A percentile compares a stretch with the other conserved stretches of the same genome.
Evolutionary conservation across 2,329 filamentous ascomycete genomes (phyloP).

Genomic region (Acrodontium crateriforme): DNA sequence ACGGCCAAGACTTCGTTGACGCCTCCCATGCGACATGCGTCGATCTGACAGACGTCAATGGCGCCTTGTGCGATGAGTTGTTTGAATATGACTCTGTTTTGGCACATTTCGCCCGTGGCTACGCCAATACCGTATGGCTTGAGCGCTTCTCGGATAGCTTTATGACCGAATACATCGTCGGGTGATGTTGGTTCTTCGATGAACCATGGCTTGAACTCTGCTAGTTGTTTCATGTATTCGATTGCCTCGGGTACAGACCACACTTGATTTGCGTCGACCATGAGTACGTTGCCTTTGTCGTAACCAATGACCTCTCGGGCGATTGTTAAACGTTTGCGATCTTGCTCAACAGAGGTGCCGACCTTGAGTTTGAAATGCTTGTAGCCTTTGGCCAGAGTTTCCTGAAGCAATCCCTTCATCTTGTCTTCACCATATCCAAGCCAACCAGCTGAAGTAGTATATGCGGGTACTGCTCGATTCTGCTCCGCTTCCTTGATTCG

Average conservation of each 20-base stretch:
- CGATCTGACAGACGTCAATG: conserved; percentile 79
- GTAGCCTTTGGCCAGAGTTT: conserved; percentile 69
- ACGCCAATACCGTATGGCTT: conserved; percentile 64
- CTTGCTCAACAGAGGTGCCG: conserved; percentile 56
- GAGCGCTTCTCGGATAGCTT: conserved; percentile 68
- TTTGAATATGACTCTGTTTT: conserved; percentile 90
- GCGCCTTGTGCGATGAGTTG: conserved; percentile 68
- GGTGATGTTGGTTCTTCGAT: conserved; percentile 89
- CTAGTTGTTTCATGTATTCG: conserved; percentile 68
- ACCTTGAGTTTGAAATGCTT: conserved; percentile 86
- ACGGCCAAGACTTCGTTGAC: conserved; percentile 91
- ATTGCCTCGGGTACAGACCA: conserved; percentile 87
- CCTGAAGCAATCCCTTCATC: conserved; percentile 59
- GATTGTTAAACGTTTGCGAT: conserved; percentile 55
- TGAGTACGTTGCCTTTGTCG: conserved; percentile 69
- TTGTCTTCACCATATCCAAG: conserved; percentile 76
- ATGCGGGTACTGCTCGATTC: conserved; percentile 67
- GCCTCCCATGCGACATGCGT: conserved; percentile 77
- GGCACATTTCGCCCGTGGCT: conserved; percentile 88
- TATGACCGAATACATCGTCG: conserved; percentile 81
- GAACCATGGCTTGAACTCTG: conserved; percentile 79
- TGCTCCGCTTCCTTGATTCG: conserved; percentile 59
- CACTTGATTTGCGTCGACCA: conserved; percentile 84
- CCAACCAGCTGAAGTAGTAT: conserved; percentile 84
- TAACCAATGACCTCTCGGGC: conserved; percentile 70